Conservation (phyloP, 2,329 filamentous ascomycete species). For the Parascedosporium putredinis region DNA sequence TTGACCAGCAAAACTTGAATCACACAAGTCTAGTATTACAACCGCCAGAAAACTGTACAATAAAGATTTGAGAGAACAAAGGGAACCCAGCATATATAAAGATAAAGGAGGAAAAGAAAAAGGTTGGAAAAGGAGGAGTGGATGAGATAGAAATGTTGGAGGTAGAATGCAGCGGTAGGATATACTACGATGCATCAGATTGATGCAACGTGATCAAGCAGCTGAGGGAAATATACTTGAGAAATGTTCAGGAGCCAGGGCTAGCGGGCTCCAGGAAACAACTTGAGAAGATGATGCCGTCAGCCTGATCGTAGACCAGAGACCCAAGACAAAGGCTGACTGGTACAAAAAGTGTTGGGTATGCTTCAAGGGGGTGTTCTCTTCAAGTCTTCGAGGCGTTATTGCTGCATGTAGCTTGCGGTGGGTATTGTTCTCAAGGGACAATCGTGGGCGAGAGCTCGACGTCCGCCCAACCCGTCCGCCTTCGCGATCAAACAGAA, state of each 20-base stretch:
- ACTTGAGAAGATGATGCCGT: no score
- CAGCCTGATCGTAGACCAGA: no score
- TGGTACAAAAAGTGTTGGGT: no score
- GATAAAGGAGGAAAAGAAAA: neutral
- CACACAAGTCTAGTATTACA: neutral
- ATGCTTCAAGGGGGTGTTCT: neutral
- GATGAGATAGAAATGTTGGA: no score
- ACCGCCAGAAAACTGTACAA: neutral
- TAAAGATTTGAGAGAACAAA: no score
- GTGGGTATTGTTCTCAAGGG: neutral
- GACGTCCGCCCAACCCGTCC: neutral
- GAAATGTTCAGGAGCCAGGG: no score
- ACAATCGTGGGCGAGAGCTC: neutral
- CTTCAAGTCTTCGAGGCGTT: neutral
- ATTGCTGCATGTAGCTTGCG: neutral
- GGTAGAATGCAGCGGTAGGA: no score
- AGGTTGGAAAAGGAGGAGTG: neutral
- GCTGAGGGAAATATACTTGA: no score
- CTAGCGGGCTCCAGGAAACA: neutral
- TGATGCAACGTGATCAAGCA: no score
- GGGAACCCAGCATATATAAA: neutral
- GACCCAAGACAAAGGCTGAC: no score
- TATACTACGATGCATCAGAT: no score
- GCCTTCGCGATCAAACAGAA: neutral
- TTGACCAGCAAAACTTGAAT: neutral